A percentile compares a stretch with the other conserved stretches of the same genome.
Evolutionary conservation across 163 green algal species (phyloP).

Genomic region (Scenedesmus sp.): DNA sequence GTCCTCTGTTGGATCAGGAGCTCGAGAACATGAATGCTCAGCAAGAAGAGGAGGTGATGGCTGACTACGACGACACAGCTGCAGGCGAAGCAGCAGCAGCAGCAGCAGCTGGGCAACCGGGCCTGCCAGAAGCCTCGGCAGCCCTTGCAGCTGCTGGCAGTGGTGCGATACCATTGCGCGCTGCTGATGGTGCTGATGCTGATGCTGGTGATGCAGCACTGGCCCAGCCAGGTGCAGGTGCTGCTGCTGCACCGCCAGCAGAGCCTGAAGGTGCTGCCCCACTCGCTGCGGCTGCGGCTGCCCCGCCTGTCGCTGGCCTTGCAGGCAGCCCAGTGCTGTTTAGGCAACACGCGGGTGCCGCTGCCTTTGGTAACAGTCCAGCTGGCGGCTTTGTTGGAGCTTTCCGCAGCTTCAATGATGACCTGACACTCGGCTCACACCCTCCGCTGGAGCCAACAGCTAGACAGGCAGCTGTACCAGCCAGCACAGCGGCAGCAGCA

Average conservation of each 20-base stretch:
- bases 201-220: background rate
- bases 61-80: background rate
- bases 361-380: background rate
- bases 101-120: background rate
- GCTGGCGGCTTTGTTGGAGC: background rate
- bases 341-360: background rate
- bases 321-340: background rate
- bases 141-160: background rate
- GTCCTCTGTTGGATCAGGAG: conserved; percentile 4
- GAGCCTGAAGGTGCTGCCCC: background rate
- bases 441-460: background rate
- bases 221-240: background rate
- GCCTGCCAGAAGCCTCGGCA: background rate
- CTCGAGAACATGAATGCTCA: background rate
- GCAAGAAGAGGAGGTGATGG: background rate
- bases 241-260: background rate
- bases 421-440: background rate
- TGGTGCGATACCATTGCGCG: background rate
- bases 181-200: background rate
- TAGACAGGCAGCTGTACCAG: background rate
- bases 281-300: background rate
- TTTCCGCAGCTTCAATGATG: background rate
- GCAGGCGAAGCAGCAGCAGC: background rate
- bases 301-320: background rate
- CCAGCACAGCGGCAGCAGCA: background rate